phyloP scores from a whole-genome alignment of 2,329 filamentous ascomycete species.

The Pochonia chlamydosporia region DNA sequence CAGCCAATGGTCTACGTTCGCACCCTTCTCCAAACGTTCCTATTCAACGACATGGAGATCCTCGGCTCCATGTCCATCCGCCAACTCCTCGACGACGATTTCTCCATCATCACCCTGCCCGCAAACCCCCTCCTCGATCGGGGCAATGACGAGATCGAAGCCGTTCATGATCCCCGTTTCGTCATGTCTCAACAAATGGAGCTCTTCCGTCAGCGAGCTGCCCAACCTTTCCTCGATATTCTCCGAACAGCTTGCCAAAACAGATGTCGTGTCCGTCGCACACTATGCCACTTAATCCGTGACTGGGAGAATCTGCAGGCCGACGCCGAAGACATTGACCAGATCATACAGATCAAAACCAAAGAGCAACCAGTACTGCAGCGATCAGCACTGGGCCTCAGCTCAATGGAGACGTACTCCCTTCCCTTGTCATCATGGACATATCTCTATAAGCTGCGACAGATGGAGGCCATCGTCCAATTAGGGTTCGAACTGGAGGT shows the following conservation, averaged over 20 bases:
- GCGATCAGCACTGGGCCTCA: constrained; percentile 25
- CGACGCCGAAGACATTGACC: constrained; percentile 74
- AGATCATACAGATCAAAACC: constrained; percentile 55
- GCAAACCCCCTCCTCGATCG: constrained; percentile 65
- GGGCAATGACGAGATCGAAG: constrained; percentile 69
- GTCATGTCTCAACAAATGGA: constrained; percentile 71
- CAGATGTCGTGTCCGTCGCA: constrained; percentile 79
- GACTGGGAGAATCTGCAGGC: constrained; percentile 81
- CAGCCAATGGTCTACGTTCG: constrained; percentile 81
- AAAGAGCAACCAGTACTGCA: constrained; percentile 54
- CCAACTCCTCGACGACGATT: constrained; percentile 73
- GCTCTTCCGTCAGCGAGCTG: constrained; percentile 52
- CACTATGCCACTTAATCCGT: constrained; percentile 75
- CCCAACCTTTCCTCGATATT: constrained; percentile 73
- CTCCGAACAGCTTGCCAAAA: constrained; percentile 86
- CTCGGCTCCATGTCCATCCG: constrained; percentile 64
- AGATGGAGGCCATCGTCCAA: constrained; percentile 83
- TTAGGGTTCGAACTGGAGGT: constrained; percentile 91
- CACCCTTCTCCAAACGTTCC: constrained; percentile 68
- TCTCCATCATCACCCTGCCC: constrained; percentile 72
- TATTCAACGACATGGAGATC: constrained; percentile 68
- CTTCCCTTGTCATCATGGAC: constrained; percentile 83
- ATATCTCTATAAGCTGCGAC: constrained; percentile 81
- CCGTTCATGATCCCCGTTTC: constrained; percentile 66
- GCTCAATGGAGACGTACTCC: constrained; percentile 51